A percentile compares a stretch with the other conserved stretches of the same genome.
Conservation (phyloP, 108 stramenopile species). For the Nitzschia palea region DNA sequence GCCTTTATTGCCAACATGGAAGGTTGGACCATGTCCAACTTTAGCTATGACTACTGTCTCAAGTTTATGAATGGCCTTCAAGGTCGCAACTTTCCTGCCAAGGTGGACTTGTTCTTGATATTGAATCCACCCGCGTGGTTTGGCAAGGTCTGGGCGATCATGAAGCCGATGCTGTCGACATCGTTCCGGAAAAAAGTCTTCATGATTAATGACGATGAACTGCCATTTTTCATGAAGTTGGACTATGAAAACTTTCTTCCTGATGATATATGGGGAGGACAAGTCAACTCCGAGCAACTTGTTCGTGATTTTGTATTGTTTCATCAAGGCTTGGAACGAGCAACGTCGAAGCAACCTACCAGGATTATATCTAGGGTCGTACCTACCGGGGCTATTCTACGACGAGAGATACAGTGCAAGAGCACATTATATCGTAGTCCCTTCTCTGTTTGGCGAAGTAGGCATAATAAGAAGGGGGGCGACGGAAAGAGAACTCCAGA, state of each 20-base stretch:
- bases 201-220: conserved; percentile 33
- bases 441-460: too few species aligned
- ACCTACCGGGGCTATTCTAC: too few species aligned
- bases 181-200: conserved; percentile 42
- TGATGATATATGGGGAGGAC: conserved; percentile 39
- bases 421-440: too few species aligned
- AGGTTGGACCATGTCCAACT: conserved; percentile 48
- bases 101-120: conserved; percentile 49
- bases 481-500: too few species aligned
- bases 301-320: conserved; percentile 33
- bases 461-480: too few species aligned
- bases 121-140: conserved; percentile 64
- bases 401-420: too few species aligned
- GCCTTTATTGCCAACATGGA: conserved; percentile 58
- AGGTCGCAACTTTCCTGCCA: conserved; percentile 40
- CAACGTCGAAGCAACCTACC: neutral
- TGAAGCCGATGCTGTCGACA: conserved; percentile 42
- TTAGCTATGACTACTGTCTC: conserved; percentile 35
- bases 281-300: conserved; percentile 18
- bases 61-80: conserved; percentile 49
- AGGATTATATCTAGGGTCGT: neutral
- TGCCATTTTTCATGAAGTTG: conserved; percentile 14
- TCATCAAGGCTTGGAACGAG: neutral
- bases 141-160: conserved; percentile 42
- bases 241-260: conserved; percentile 39